phyloP scores from a whole-genome alignment of 805 yeast genomes.

The Pichia sporocuriosa region DNA sequence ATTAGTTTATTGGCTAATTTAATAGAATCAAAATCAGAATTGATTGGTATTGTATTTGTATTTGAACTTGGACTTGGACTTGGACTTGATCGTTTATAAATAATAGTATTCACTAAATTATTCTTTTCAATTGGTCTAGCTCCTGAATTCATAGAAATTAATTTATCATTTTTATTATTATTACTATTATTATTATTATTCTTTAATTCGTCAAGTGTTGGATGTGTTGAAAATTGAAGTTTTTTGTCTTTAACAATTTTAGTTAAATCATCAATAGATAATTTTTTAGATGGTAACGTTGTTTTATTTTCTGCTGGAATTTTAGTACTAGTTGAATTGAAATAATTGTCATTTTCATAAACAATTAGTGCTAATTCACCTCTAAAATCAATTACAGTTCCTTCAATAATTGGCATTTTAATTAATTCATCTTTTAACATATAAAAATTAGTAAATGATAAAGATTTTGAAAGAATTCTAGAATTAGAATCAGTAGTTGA shows the following conservation, averaged over 20 bases:
- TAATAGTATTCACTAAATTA: constrained; percentile 9
- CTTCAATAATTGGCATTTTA: constrained; percentile 54
- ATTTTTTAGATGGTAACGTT: not conserved
- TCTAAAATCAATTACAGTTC: constrained; percentile 62
- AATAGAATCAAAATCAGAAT: too few species aligned
- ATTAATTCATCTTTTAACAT: constrained; percentile 60
- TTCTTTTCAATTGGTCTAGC: constrained; percentile 14
- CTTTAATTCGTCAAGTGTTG: constrained; percentile 10
- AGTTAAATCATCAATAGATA: constrained; percentile 3
- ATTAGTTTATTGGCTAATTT: too few species aligned
- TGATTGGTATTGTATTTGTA: not conserved
- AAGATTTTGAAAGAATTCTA: constrained; percentile 36
- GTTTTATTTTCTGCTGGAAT: not conserved
- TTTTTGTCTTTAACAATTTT: constrained; percentile 8
- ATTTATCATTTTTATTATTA: too few species aligned
- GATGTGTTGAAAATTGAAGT: constrained; percentile 8
- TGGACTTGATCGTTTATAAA: constrained; percentile 13
- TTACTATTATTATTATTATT: not conserved
- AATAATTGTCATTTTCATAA: not conserved
- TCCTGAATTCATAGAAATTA: too few species aligned
- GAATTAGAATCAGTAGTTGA: constrained; percentile 10
- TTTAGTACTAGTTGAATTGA: not conserved
- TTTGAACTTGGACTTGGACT: constrained; percentile 1
- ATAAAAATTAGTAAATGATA: constrained; percentile 44
- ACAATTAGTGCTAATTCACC: constrained; percentile 40